These are phyloP conservation scores for Allium sativum DNA, from an alignment of 106 monocot genomes.

Conservation along the genomic window DNA sequence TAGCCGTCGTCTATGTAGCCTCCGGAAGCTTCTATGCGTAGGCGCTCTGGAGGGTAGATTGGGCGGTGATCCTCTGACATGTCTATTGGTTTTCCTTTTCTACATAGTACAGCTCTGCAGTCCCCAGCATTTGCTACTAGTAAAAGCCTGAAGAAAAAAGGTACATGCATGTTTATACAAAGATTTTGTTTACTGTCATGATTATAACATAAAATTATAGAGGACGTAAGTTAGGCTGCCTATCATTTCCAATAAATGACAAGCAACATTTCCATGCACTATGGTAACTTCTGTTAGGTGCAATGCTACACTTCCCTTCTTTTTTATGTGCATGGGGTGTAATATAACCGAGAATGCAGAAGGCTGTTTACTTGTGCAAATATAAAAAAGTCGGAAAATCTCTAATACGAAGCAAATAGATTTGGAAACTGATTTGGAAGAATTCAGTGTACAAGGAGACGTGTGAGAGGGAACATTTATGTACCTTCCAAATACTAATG, in stretches of 20 bases:
- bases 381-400: too few relatives aligned
- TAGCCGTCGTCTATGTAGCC: conserved; percentile 52
- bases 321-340: too few relatives aligned
- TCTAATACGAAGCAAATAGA: not conserved
- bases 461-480: not conserved
- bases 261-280: too few relatives aligned
- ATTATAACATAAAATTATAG: too few relatives aligned
- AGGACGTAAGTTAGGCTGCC: too few relatives aligned
- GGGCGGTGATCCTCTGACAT: conserved; percentile 60
- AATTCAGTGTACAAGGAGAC: not conserved
- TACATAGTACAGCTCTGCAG: conserved; percentile 48
- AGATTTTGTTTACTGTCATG: too few relatives aligned
- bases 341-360: too few relatives aligned
- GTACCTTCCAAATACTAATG: conserved; percentile 63
- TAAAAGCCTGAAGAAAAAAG: conserved; percentile 21
- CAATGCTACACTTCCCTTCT: too few relatives aligned
- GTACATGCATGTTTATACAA: too few relatives aligned
- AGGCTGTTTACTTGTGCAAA: too few relatives aligned
- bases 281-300: too few relatives aligned
- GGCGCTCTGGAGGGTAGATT: conserved; percentile 20
- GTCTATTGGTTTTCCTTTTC: conserved; percentile 44
- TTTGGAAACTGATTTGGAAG: not conserved
- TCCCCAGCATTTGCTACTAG: conserved; percentile 65
- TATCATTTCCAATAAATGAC: too few relatives aligned
- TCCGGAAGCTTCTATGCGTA: conserved; percentile 31